Conservation (phyloP, 1,139 yeast genomes). For the Pneumocystis carinii region DNA sequence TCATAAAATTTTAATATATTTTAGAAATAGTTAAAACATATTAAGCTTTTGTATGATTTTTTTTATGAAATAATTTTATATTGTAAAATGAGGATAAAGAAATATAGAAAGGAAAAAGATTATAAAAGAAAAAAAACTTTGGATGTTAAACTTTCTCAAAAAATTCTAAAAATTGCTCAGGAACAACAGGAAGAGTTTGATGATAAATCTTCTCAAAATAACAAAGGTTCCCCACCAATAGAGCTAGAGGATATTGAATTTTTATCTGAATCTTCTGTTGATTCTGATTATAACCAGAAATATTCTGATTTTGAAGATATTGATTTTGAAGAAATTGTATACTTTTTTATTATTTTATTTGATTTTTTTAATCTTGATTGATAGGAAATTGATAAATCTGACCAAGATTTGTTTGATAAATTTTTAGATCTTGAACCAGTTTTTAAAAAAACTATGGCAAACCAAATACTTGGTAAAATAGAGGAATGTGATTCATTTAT, state of each 20-base stretch:
- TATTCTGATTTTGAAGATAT: not conserved
- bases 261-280: not conserved
- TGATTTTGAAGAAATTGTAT: not conserved
- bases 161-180: conserved; percentile 71
- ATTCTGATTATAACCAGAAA: not conserved
- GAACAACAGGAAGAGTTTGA: conserved; percentile 82
- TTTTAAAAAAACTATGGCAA: conserved; percentile 70
- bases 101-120: not conserved
- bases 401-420: conserved; percentile 28
- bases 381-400: conserved; percentile 33
- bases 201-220: conserved; percentile 27
- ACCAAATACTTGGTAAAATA: conserved; percentile 78
- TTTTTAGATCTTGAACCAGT: conserved; percentile 31
- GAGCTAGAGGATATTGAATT: conserved; percentile 3
- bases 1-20: not conserved
- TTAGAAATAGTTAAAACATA: not conserved
- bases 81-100: not conserved
- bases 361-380: not conserved
- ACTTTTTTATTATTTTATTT: not conserved
- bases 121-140: conserved; percentile 47
- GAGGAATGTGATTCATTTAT: conserved; percentile 46
- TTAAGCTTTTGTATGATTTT: not conserved
- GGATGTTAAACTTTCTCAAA: conserved; percentile 72
- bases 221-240: not conserved
- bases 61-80: not conserved